Evolutionary conservation across 2,329 filamentous ascomycete species (phyloP).

Genomic region (Penicillium sp.): DNA sequence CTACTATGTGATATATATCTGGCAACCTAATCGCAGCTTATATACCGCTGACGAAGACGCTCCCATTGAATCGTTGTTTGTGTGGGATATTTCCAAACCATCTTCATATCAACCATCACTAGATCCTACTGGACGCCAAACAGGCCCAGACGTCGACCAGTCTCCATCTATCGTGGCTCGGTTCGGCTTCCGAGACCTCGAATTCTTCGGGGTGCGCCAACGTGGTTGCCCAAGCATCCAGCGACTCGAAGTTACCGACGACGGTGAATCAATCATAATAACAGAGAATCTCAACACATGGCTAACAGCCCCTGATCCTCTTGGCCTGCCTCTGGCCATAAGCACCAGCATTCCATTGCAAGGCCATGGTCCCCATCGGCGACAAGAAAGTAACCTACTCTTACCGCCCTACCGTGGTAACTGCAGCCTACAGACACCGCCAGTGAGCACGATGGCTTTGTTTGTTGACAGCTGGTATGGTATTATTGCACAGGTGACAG

Average conservation of each 20-base stretch:
- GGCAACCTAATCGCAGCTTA: slow-evolving; percentile 59
- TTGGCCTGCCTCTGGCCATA: slow-evolving; percentile 13
- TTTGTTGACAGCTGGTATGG: slow-evolving; percentile 32
- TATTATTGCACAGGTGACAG: slow-evolving; percentile 38
- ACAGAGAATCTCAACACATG: slow-evolving; percentile 57
- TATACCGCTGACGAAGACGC: slow-evolving; percentile 57
- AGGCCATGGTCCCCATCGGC: slow-evolving; percentile 53
- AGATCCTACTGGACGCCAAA: slow-evolving; percentile 46
- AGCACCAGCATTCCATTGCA: slow-evolving; percentile 57
- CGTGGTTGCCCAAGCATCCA: slow-evolving; percentile 53
- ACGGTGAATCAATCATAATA: slow-evolving; percentile 52
- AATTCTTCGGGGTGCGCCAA: slow-evolving; percentile 57
- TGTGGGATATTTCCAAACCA: slow-evolving; percentile 60
- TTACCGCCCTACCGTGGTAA: slow-evolving; percentile 50
- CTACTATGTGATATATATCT: slow-evolving; percentile 64
- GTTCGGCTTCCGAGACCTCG: slow-evolving; percentile 55
- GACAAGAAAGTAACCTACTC: slow-evolving; percentile 46
- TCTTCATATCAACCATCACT: slow-evolving; percentile 53
- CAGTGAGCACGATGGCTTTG: slow-evolving; percentile 10
- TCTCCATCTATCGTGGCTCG: slow-evolving; percentile 50
- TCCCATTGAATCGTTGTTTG: slow-evolving; percentile 58
- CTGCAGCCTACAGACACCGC: slow-evolving; percentile 36
- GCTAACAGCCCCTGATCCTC: slow-evolving; percentile 40
- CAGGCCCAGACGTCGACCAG: slow-evolving; percentile 33
- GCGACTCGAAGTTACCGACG: slow-evolving; percentile 53